These are phyloP conservation scores for Populus ilicifolia DNA, from an alignment of 345 rosid species.

Conservation along the genomic window DNA sequence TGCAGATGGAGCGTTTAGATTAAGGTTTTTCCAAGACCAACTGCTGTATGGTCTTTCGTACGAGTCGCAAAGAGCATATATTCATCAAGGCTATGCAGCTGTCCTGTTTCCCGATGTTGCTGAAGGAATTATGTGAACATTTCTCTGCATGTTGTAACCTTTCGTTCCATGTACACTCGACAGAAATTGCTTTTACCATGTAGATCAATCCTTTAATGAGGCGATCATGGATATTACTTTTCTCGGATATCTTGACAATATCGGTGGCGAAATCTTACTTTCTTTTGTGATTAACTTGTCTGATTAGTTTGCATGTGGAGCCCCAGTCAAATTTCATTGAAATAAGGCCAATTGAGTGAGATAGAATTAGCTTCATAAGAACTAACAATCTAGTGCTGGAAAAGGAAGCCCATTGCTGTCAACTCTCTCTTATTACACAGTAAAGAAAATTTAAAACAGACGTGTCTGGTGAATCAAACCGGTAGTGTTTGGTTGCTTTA, in stretches of 20 bases:
- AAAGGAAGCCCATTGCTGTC: too few species aligned
- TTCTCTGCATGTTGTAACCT: constrained; percentile 1
- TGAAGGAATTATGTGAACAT: not conserved
- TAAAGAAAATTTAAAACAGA: too few species aligned
- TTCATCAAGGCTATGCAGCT: not conserved
- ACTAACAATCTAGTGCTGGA: too few species aligned
- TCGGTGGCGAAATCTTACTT: not conserved
- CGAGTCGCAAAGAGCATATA: not conserved
- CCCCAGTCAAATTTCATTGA: not conserved
- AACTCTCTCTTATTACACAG: too few species aligned
- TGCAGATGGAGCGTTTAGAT: constrained; percentile 88
- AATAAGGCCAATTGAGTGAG: not conserved
- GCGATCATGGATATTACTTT: not conserved
- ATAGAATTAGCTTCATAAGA: too few species aligned
- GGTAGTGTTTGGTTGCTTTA: too few species aligned
- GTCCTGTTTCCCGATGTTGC: not conserved
- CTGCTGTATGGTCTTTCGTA: constrained; percentile 12
- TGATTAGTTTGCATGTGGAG: not conserved
- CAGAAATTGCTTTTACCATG: constrained; percentile 5
- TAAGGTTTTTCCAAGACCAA: constrained; percentile 31
- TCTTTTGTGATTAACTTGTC: not conserved
- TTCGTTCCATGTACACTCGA: constrained; percentile 6
- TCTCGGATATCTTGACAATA: not conserved
- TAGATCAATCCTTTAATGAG: not conserved
- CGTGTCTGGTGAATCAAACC: too few species aligned